These are phyloP conservation scores for Pichia sp. DNA, from an alignment of 1,139 yeast species.

Conservation along the genomic window DNA sequence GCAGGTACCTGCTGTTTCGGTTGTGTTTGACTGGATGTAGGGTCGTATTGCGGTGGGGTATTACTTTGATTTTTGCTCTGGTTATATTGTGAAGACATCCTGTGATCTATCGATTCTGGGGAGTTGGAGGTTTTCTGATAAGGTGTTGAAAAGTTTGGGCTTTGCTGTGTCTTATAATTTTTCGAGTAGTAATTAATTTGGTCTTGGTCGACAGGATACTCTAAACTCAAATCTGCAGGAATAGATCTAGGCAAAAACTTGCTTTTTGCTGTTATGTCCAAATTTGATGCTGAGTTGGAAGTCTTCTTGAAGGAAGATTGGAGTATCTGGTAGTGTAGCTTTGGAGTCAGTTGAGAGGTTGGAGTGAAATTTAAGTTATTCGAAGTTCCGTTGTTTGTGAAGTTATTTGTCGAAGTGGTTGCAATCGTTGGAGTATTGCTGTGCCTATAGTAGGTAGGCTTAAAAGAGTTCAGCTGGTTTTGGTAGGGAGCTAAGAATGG, in stretches of 20 bases:
- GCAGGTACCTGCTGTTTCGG: not conserved
- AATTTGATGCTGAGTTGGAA: constrained; percentile 3
- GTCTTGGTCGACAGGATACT: constrained; percentile 25
- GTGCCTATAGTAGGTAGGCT: constrained; percentile 7
- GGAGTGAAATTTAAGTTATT: constrained; percentile 11
- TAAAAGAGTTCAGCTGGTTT: constrained; percentile 5
- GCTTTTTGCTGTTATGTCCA: constrained; percentile 19
- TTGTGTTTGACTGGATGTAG: not conserved
- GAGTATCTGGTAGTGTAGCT: constrained; percentile 10
- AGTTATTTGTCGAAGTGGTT: constrained; percentile 10
- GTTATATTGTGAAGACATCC: constrained; percentile 1
- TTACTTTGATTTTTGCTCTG: not conserved
- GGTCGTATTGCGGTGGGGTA: not conserved
- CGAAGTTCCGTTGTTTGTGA: constrained; percentile 1
- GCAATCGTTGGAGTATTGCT: constrained; percentile 14
- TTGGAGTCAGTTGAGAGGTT: constrained; percentile 10
- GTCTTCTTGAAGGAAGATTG: constrained; percentile 14
- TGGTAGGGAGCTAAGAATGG: constrained; percentile 12
- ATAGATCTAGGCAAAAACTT: constrained; percentile 19
- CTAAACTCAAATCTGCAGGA: constrained; percentile 25
- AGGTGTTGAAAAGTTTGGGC: not conserved
- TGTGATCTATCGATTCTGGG: constrained; percentile 21
- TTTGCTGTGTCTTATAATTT: constrained; percentile 4
- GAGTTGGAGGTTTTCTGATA: constrained; percentile 18
- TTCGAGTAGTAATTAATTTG: constrained; percentile 18